Evolutionary conservation across 2,329 filamentous ascomycete species (phyloP), one percentile per base, ranked within the genome.

Genomic region (Calonectria pseudoreteaudii): DNA sequence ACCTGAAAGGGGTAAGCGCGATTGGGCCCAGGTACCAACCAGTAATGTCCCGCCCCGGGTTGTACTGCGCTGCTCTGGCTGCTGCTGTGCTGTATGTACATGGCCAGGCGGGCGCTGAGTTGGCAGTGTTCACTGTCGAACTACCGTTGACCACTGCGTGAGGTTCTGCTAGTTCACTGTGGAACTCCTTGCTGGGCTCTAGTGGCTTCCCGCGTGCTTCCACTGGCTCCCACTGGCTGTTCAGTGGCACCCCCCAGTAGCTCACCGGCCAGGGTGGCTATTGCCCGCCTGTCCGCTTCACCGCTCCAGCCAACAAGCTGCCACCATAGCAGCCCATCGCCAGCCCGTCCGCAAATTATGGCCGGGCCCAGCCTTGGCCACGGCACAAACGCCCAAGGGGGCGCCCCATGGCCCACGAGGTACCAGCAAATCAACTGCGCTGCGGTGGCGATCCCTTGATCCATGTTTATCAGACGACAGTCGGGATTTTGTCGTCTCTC

Each of bases 1-100:
- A 66, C 80, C 81, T 70, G 76, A 82, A 83, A 77, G 74, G 76
- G 83, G 83, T 78, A 84, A 83, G 83, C 83, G 83, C 83, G 82
- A 82, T 75, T 75, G 75, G 73, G 72, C 74, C 72, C 71, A 41
- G 73, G 76, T 75, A 72, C 77, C 72, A 71, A 71, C 76, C 73
- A 50, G 53, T 30, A 8, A 38, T 11, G 18, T 44, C 16, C 16
- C 47, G 67, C 41, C 23, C n/a, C 41, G 13, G 53, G 67, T 36
- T 28, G 60, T 20, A 47, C 53, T 38, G 34, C 34, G 26, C 56
- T 41, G 56, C 58, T 66, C 52, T 52, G 62, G 38, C 56, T 56
- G 68, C 58, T 56, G 66, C 31, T 34, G 34, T 50, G 56, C 34
- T 44, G n/a, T 31, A 30, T 52, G 31, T 34, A 41, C 56, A 38